Evolutionary conservation across 139 green algal species (phyloP).

Genomic region (Coelastrella sp.): DNA sequence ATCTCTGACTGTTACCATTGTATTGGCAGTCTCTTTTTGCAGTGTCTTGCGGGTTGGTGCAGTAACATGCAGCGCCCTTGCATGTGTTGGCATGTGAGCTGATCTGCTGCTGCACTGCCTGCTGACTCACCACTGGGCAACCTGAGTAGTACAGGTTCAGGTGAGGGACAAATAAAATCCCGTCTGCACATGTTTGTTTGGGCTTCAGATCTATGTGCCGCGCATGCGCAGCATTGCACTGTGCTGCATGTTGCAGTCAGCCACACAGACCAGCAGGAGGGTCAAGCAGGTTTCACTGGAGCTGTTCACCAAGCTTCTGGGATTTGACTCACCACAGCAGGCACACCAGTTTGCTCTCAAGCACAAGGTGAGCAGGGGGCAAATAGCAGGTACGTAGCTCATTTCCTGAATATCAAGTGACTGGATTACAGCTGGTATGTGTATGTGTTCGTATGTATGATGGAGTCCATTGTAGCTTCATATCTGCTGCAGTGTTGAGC

Average conservation of each 20-base stretch:
- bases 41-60: too few species aligned
- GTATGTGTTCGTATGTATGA: background rate
- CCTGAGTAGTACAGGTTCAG: too few species aligned
- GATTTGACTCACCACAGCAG: slow-evolving; percentile 21
- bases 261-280: background rate
- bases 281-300: slow-evolving; percentile 9
- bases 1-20: too few species aligned
- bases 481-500: background rate
- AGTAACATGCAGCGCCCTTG: too few species aligned
- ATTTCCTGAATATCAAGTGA: background rate
- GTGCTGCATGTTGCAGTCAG: background rate
- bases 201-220: slow-evolving; percentile 35
- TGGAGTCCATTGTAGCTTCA: background rate
- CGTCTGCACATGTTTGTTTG: background rate
- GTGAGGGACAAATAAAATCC: too few species aligned
- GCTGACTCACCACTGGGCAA: background rate
- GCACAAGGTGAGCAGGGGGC: slow-evolving; percentile 27
- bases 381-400: background rate
- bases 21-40: too few species aligned
- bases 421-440: background rate
- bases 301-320: slow-evolving; percentile 7
- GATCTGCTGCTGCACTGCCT: background rate
- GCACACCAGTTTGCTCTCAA: slow-evolving; percentile 11
- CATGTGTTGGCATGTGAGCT: too few species aligned
- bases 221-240: slow-evolving; percentile 29